A percentile compares a stretch with the other conserved stretches of the same genome.
phyloP scores from a whole-genome alignment of 495 filamentous ascomycete species.

The Durotheca rogersii region DNA sequence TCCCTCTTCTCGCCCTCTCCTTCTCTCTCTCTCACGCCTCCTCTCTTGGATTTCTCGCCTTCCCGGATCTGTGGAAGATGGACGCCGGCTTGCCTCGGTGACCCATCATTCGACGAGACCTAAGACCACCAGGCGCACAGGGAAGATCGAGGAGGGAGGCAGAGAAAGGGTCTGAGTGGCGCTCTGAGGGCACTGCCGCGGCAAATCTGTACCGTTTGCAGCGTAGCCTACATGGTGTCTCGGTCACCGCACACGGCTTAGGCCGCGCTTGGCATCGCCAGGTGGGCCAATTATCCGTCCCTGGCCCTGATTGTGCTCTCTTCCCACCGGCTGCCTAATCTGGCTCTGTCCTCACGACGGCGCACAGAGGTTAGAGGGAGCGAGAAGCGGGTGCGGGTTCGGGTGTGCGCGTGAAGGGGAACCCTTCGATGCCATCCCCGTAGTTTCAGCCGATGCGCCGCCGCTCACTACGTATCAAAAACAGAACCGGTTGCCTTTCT shows the following conservation, averaged over 20 bases:
- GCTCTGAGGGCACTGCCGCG: slow-evolving; percentile 24
- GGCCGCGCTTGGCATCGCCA: slow-evolving; percentile 29
- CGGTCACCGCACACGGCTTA: slow-evolving; percentile 33
- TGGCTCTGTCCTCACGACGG: slow-evolving; percentile 10
- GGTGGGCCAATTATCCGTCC: slow-evolving; percentile 31
- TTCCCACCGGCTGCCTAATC: slow-evolving; percentile 32
- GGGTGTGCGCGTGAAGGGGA: slow-evolving; percentile 9
- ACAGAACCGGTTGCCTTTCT: slow-evolving; percentile 8
- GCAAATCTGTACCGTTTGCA: slow-evolving; percentile 31
- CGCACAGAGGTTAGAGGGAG: too few species aligned
- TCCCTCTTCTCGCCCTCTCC: too few species aligned
- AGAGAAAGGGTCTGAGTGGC: slow-evolving; percentile 19
- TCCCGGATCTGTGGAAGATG: too few species aligned
- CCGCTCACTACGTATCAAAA: slow-evolving; percentile 8
- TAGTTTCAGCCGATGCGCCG: slow-evolving; percentile 11
- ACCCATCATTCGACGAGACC: slow-evolving; percentile 15
- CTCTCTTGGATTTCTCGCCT: too few species aligned
- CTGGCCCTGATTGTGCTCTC: slow-evolving; percentile 27
- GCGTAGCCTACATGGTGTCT: slow-evolving; percentile 29
- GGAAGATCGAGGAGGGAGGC: slow-evolving; percentile 2
- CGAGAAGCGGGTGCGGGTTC: slow-evolving; percentile 7
- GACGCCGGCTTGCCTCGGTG: slow-evolving; percentile 28
- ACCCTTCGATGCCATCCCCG: slow-evolving; percentile 21
- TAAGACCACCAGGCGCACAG: neutral
- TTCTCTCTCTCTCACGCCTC: too few species aligned